Base-by-base conservation (phyloP, 768 basidiomycete genomes). In the Boletus rufocinnamomeus region DNA sequence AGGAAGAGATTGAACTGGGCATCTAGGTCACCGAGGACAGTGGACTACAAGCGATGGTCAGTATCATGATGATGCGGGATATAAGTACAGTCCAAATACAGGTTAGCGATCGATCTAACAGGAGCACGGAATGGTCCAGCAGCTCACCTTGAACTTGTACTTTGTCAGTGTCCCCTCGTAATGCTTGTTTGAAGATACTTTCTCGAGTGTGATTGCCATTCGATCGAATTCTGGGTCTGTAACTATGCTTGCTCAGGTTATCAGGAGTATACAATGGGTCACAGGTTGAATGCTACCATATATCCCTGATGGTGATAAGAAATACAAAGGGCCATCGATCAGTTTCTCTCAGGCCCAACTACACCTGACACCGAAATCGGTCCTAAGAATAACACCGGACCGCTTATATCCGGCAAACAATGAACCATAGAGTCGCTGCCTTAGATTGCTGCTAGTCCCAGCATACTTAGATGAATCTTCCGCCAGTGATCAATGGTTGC, bases 1-100 rank as follows among this genome's bases (percentile, higher is more conserved):
- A 98, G 67, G 75, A 91, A 99, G 63, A 98, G 74, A 73, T 98
- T 98, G 81, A 98, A 93, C 47, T 85, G 79, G 7, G 95, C 82
- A 57, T 80, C 71, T 16, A 86, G 79, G 49, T 84, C 87, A 37
- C 91, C 91, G 9, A 89, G 84, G 4, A 79, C 84, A 37, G 77
- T 76, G 44, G 90, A 91, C 92, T 93, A 64, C 9, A 11, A 19
- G 28, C n/a, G 37, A 38, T 25, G 8, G 16, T 25, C n/a, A n/a
- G 25, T 9, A 51, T 28, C 28, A 34, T 32, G n/a, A 37, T 35
- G 34, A 19, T 14, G 41, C 23, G 30, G 23, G 16, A 56, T 30
- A 6, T 34, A 21, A 43, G 46, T 4, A 37, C 21, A 13, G 30
- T 58, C 38, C 50, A 41, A 25, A 37, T 41, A 19, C n/a, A 27